Evolutionary conservation across 148 eudicot species (phyloP), one percentile per base, ranked within the genome.

Genomic region (Rhododendron molle): DNA sequence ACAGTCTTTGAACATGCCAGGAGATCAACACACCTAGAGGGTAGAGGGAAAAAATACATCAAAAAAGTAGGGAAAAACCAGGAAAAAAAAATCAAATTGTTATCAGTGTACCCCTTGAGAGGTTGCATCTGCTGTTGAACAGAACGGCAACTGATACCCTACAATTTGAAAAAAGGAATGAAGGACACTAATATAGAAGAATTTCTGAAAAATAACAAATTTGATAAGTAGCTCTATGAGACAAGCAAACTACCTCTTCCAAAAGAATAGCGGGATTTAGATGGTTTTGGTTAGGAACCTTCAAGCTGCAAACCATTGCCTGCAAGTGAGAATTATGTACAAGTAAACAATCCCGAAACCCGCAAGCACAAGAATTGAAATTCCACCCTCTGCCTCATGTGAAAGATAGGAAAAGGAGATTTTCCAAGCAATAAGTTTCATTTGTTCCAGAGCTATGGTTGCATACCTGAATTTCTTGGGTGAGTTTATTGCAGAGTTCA

Each of bases 401-500:
- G 44, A 43, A 46, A 49, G 81, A 78, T 67, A 81, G 49, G 44
- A 34, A 52, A 36, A 4, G 81, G 4, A 13, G 54, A 36, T 56
- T 43, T 65, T 52, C 23, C 38, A 47, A 43, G 34, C 16, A 34
- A 44, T 32, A 71, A 86, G 4, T 46, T 74, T 40, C 85, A 26
- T 7, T 36, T 50, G 60, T 14, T 62, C 38, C 43, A 40, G 28
- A 78, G 32, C 3, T 71, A 44, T 50, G 77, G 40, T 43, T 46
- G 89, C 91, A 89, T 89, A 87, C 98, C 99, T 94, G 94, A 83
- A 94, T 84, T 89, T 94, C 94, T 85, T 88, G 88, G 80, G 90
- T 86, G 76, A 97, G 85, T 40, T 87, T 82, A 85, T 86, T 90
- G 84, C 85, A 85, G 52, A 95, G 91, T 85, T 95, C 92, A 60